Evolutionary conservation across 805 yeast genomes (phyloP).

Genomic region (Saturnispora quitensis): DNA sequence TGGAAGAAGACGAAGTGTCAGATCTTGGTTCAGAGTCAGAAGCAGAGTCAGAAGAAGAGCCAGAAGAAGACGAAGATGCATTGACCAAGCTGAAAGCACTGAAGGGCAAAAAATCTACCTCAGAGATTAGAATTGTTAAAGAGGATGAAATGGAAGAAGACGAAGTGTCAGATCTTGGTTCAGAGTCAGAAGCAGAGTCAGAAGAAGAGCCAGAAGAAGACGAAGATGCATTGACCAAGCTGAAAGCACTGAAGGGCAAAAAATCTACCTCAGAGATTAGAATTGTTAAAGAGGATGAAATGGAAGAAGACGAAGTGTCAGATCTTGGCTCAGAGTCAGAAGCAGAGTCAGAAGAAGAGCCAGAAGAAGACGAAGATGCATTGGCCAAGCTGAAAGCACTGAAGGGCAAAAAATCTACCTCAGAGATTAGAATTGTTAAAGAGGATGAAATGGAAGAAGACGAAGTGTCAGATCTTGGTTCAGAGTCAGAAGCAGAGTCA

Average conservation of each 20-base stretch:
- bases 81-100: constrained; percentile 30
- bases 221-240: constrained; percentile 12
- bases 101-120: constrained; percentile 22
- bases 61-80: constrained; percentile 17
- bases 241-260: constrained; percentile 21
- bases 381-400: constrained; percentile 30
- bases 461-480: constrained; percentile 6
- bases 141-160: constrained; percentile 24
- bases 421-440: constrained; percentile 10
- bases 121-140: constrained; percentile 24
- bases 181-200: constrained; percentile 12
- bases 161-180: constrained; percentile 17
- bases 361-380: constrained; percentile 17
- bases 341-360: constrained; percentile 9
- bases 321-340: constrained; percentile 13
- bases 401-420: constrained; percentile 26
- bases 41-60: constrained; percentile 8
- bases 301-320: constrained; percentile 15
- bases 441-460: constrained; percentile 20
- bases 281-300: constrained; percentile 23
- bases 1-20: constrained; percentile 15
- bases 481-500: constrained; percentile 16
- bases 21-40: constrained; percentile 13
- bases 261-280: constrained; percentile 24
- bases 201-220: constrained; percentile 13